These are phyloP conservation scores for Xylaria sp. DNA, from an alignment of 2,329 filamentous ascomycete genomes.

Conservation along the genomic window DNA sequence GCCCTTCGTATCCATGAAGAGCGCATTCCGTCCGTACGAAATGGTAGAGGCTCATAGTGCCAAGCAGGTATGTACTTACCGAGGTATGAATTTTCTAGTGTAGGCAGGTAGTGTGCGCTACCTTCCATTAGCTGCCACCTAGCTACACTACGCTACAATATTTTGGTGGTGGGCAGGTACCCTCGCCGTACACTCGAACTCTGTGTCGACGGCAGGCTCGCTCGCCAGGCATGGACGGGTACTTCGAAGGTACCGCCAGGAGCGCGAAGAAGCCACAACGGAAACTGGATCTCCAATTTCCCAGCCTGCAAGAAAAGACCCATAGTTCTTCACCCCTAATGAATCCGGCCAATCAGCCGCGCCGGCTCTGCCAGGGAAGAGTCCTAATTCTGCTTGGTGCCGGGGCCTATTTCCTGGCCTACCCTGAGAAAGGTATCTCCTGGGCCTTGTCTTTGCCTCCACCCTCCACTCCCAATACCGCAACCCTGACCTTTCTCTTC, in stretches of 20 bases:
- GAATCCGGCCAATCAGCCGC: constrained; percentile 14
- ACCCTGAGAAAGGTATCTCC: constrained; percentile 4
- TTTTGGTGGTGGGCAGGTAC: no score
- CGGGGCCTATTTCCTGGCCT: constrained; percentile 12
- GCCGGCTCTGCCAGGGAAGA: constrained; percentile 1
- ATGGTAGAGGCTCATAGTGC: no score
- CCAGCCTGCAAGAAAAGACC: constrained; percentile 28
- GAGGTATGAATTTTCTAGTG: neutral
- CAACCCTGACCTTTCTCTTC: constrained; percentile 16
- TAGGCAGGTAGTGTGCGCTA: neutral
- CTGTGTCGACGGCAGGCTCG: no score
- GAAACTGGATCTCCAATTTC: constrained; percentile 26
- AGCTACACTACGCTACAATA: no score
- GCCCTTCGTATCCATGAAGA: no score
- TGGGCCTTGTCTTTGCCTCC: constrained; percentile 5
- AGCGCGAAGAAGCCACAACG: constrained; percentile 10
- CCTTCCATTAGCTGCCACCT: no score
- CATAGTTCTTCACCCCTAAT: constrained; percentile 24
- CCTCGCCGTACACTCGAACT: no score
- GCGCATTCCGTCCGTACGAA: no score
- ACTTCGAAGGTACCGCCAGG: neutral
- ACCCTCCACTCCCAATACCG: constrained; percentile 6
- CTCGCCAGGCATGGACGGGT: neutral
- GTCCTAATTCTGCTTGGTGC: constrained; percentile 21
- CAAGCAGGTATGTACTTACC: neutral